Percentiles rank a stretch among this genome's conserved stretches.
Conservation (phyloP, 2,329 filamentous ascomycete genomes). For the Coniochaeta hoffmannii region DNA sequence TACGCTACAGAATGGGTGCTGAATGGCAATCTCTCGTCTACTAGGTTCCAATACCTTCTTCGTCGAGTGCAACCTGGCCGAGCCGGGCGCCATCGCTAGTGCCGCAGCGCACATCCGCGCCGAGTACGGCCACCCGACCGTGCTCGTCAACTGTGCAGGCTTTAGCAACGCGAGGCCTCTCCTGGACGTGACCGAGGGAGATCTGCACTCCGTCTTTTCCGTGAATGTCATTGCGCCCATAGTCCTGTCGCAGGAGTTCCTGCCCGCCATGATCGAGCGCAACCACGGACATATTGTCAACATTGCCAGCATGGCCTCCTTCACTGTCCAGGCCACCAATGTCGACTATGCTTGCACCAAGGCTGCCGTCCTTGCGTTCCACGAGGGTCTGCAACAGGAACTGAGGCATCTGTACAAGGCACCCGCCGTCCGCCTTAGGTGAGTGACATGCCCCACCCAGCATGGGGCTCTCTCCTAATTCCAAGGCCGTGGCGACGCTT, state of each 20-base stretch:
- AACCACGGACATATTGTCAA: slow-evolving; percentile 62
- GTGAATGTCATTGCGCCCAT: slow-evolving; percentile 54
- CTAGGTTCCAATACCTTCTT: slow-evolving; percentile 14
- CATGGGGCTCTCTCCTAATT: neutral
- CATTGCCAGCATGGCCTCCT: slow-evolving; percentile 50
- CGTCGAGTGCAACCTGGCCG: neutral
- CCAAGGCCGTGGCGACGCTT: neutral
- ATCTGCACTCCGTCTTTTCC: slow-evolving; percentile 21
- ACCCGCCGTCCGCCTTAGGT: neutral
- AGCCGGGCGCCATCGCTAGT: neutral
- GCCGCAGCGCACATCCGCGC: slow-evolving; percentile 19
- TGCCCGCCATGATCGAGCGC: slow-evolving; percentile 46
- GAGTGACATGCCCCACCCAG: neutral
- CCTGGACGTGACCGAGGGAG: slow-evolving; percentile 19
- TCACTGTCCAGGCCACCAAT: slow-evolving; percentile 44
- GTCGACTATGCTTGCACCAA: slow-evolving; percentile 55
- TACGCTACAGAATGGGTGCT: neutral
- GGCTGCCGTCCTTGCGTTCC: slow-evolving; percentile 22
- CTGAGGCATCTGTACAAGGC: neutral
- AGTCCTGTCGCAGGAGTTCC: slow-evolving; percentile 48
- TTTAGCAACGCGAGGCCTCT: slow-evolving; percentile 20
- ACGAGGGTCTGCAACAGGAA: slow-evolving; percentile 13
- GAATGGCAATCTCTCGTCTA: slow-evolving; percentile 20
- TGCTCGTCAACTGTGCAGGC: slow-evolving; percentile 28
- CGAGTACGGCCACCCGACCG: slow-evolving; percentile 28